phyloP scores from a whole-genome alignment of 2,329 filamentous ascomycete species.

The Aplosporella prunicola region DNA sequence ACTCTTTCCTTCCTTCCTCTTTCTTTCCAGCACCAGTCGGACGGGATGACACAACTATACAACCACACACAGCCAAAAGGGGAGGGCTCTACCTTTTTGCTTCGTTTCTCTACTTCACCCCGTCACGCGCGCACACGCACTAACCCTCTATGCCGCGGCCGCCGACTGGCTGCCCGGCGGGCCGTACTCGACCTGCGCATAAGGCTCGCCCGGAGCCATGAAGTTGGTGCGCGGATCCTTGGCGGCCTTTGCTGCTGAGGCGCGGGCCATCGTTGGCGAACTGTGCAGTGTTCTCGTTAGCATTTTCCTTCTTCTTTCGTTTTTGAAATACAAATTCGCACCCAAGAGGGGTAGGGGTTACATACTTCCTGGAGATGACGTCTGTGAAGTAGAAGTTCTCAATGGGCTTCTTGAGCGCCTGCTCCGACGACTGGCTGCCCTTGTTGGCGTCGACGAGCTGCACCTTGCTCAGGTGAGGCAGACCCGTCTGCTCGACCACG shows the following conservation, averaged over 20 bases:
- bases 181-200: slow-evolving; percentile 35
- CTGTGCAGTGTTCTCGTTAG: slow-evolving; percentile 38
- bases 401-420: slow-evolving; percentile 72
- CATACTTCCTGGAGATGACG: slow-evolving; percentile 87
- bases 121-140: too few relatives aligned
- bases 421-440: slow-evolving; percentile 59
- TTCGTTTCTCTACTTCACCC: background rate
- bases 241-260: slow-evolving; percentile 77
- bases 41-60: too few relatives aligned
- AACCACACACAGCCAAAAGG: too few relatives aligned
- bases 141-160: slow-evolving; percentile 11
- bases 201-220: slow-evolving; percentile 39
- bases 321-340: background rate
- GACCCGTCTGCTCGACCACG: slow-evolving; percentile 66
- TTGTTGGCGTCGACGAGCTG: slow-evolving; percentile 96
- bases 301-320: slow-evolving; percentile 7
- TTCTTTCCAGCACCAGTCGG: background rate
- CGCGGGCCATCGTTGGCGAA: slow-evolving; percentile 96
- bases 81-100: too few relatives aligned
- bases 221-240: slow-evolving; percentile 43
- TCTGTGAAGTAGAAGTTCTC: slow-evolving; percentile 99
- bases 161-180: slow-evolving; percentile 14
- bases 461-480: slow-evolving; percentile 75
- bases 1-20: slow-evolving; percentile 2
- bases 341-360: slow-evolving; percentile 18